phyloP scores from a whole-genome alignment of 2,329 filamentous ascomycete genomes.

The Microdochium paspali region DNA sequence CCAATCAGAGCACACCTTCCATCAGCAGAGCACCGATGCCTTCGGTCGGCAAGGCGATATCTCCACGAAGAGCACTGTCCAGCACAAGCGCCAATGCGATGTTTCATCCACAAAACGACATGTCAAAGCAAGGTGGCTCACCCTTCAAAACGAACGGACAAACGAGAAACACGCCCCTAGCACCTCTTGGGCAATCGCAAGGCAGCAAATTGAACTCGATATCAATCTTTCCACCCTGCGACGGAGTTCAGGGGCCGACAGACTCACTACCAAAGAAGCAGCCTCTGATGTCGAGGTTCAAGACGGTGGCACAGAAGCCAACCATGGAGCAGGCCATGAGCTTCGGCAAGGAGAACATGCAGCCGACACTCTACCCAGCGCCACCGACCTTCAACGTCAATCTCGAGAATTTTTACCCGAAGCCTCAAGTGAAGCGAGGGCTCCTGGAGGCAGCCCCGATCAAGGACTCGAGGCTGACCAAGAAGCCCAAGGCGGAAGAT shows the following conservation, averaged over 20 bases:
- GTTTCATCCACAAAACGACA: constrained; percentile 51
- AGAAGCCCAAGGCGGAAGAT: constrained; percentile 59
- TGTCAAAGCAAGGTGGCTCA: constrained; percentile 45
- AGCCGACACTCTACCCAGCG: constrained; percentile 39
- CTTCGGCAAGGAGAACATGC: constrained; percentile 48
- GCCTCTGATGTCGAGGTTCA: constrained; percentile 48
- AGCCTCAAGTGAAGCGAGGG: constrained; percentile 46
- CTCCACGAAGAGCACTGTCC: constrained; percentile 36
- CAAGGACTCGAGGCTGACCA: constrained; percentile 55
- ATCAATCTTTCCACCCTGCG: constrained; percentile 55
- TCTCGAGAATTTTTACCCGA: constrained; percentile 43
- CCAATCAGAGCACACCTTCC: constrained; percentile 34
- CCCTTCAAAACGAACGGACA: constrained; percentile 55
- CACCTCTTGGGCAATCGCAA: constrained; percentile 43
- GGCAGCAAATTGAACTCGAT: constrained; percentile 58
- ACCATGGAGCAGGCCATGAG: constrained; percentile 28
- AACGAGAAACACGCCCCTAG: constrained; percentile 48
- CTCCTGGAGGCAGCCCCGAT: constrained; percentile 66
- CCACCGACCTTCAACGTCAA: constrained; percentile 37
- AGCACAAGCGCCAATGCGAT: constrained; percentile 51
- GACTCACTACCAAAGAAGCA: constrained; percentile 62
- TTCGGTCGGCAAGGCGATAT: constrained; percentile 29
- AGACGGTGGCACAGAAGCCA: constrained; percentile 45
- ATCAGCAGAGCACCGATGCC: constrained; percentile 50
- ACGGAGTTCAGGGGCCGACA: constrained; percentile 38